A percentile compares a stretch with the other conserved stretches of the same genome.
Evolutionary conservation across 768 basidiomycete species (phyloP).

Genomic region (Tulasnella sp.): DNA sequence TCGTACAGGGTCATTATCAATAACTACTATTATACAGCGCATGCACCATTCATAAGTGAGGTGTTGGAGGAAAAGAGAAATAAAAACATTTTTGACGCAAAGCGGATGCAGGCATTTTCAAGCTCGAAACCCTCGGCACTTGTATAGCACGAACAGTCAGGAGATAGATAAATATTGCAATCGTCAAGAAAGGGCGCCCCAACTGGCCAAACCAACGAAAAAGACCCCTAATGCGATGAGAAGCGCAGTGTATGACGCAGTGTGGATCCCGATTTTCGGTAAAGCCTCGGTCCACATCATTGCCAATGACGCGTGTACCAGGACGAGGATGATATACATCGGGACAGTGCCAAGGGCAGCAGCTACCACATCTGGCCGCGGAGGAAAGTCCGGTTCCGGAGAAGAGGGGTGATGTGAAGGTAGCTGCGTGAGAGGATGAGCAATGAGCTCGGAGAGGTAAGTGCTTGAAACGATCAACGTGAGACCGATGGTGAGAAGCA

Average conservation of each 20-base stretch:
- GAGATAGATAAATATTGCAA: too few species aligned
- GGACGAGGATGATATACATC: conserved; percentile 33
- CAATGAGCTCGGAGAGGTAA: conserved; percentile 14
- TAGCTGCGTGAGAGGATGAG: neutral
- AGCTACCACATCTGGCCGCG: neutral
- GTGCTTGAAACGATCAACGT: conserved; percentile 34
- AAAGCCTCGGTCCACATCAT: conserved; percentile 58
- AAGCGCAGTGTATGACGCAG: conserved; percentile 56
- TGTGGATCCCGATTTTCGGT: conserved; percentile 61
- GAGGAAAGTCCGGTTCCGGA: neutral
- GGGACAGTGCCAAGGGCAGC: conserved; percentile 20
- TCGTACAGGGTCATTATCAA: too few species aligned
- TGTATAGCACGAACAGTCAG: too few species aligned
- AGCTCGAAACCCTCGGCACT: too few species aligned
- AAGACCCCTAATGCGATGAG: conserved; percentile 54
- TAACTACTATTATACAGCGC: too few species aligned
- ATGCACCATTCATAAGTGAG: too few species aligned
- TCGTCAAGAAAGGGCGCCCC: conserved; percentile 47
- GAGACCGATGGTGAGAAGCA: conserved; percentile 56
- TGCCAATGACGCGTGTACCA: conserved; percentile 42
- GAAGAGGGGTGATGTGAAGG: neutral
- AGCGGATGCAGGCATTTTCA: too few species aligned
- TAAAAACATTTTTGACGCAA: too few species aligned
- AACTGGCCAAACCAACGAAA: conserved; percentile 58
- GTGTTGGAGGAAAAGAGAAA: too few species aligned